Base-by-base conservation (phyloP, 768 basidiomycete genomes). In the Tephrocybe sp. region DNA sequence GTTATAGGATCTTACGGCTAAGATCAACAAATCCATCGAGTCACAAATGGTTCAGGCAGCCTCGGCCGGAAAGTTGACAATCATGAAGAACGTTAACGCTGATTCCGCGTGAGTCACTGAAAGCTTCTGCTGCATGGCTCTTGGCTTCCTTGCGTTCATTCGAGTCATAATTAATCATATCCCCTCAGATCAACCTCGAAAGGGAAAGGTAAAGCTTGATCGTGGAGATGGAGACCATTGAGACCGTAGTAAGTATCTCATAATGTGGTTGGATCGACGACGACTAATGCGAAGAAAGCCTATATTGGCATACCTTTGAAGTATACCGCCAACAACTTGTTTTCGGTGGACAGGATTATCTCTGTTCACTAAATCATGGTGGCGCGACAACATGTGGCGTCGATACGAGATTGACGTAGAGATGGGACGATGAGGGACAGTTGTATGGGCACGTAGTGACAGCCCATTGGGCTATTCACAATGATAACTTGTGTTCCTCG, bases 21-120 rank as follows among this genome's bases (percentile, higher is more conserved):
- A 93, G 72, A 94, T 97, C 65, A 93, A 90, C 67, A 85, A 83
- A 66, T 90, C 89, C 18, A 94, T 98, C 61, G 94, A 98, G 67
- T 78, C 80, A 48, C 93, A 95, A 69, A 92, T 94, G 84, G 89
- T 92, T 11, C 73, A 83, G 43, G 93, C 93, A 6, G 94, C 94
- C 3, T 93, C 90, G 4, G 76, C 85, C 37, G 94, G 94, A 33
- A 93, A 91, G 66, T 76, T 98, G 55, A 91, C 91, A 24, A 93
- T 98, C 66, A 93, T 98, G 93, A 90, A 89, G 71, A 81, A 85
- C 54, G 68, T 71, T 12, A 74, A 68, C 17, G 65, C 74, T 33
- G 77, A 81, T 56, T 62, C 58, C 7, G 9, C 34, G 77, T 79
- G 56, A 56, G 72, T 62, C 20, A 26, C 11, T 21, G 4, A 10